Base-by-base conservation (phyloP, 805 yeast species). In the Wickerhamomyces pijperi region DNA sequence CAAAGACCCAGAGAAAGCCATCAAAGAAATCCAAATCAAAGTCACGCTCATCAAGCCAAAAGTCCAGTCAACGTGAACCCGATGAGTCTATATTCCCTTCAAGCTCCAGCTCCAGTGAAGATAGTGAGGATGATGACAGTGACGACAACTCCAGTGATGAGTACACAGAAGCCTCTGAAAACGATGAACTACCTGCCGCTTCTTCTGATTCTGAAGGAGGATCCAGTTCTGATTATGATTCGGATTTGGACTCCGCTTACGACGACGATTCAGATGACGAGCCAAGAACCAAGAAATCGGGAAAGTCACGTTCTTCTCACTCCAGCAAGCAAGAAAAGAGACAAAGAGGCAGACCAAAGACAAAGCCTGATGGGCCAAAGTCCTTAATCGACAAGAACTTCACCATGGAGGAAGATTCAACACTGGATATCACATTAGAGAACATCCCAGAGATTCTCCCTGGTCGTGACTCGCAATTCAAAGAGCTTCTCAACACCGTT, bases 401-500 rank as follows among this genome's bases (percentile, higher is more conserved):
- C 17, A 16, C 46, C 14, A 25, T 25, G 48, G 13, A 9, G 47
- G 20, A 58, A 55, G 6, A 43, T 45, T 45, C 41, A 42, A 41
- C 55, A 47, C 42, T 50, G 43, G 47, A 25, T 4, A 13, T 25
- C 12, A 9, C 49, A 43, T 34, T 46, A 42, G 16, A 52, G 46
- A 17, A 45, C 46, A 17, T 17, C 11, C 19, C 19, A 5, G 19
- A 17, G 14, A 54, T 77, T 1, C 63, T 90, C 29, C 96, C 96
- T 0, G 87, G 97, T 41, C 70, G 98, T 39, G 97, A 86, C 46
- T 71, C 72, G 17, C 94, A 92, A 55, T 87, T 81, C 53, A 72
- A 78, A 9, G 72, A 77, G 40, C 63, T 92, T 4, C 84, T 78
- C 55, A 54, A 73, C 34, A 74, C 76, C 33, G 56, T 92, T 4